Evolutionary conservation across 495 filamentous ascomycete species (phyloP), one percentile per base, ranked within the genome.

Genomic region (Talaromyces adpressus): DNA sequence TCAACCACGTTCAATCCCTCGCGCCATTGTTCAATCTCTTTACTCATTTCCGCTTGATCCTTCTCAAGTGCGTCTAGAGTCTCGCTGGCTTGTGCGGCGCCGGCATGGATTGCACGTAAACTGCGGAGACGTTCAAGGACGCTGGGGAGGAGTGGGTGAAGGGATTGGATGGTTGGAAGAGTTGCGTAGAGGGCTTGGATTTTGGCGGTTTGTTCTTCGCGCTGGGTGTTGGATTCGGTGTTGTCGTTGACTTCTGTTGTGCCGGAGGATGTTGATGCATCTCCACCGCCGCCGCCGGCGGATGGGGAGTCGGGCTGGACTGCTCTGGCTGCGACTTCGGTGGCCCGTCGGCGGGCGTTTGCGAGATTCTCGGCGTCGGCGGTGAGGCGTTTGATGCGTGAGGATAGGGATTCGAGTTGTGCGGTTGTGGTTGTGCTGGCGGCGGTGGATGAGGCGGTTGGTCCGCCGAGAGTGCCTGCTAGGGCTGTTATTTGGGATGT

Each of bases 121-220:
- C 90, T 93, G 45, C 92, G 81, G 45, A 99, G 77, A 18, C 95
- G 84, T 69, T 97, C 91, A 3, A 99, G 80, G 23, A 97, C 79
- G 4, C 90, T 84, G 7, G 95, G 95, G 12, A 99, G 80, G 23
- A 96, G 75, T 6, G 95, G 94, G 4, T 90, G 82, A 14, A 98
- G 79, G 61, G 83, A 90, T 74, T 97, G 91, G 65, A 99, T 95
- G 11, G 91, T 93, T 6, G 91, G 87, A 5, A 99, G 82, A 16
- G 91, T 91, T 2, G 88, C 88, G 73, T 97, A 98, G 3, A 99
- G 84, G 2, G 93, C 92, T 68, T 96, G 93, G 71, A 98, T 89
- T 72, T 96, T 96, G 47, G 91, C 83, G 18, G 83, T 82, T 66
- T 91, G 85, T 68, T 95, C 91, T 36, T 85, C 81, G 62, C 80